Percentiles rank a stretch among this genome's conserved stretches.
Evolutionary conservation across 192 early-diverging fungal genomes (phyloP).

Genomic region (Coemansia sp.): DNA sequence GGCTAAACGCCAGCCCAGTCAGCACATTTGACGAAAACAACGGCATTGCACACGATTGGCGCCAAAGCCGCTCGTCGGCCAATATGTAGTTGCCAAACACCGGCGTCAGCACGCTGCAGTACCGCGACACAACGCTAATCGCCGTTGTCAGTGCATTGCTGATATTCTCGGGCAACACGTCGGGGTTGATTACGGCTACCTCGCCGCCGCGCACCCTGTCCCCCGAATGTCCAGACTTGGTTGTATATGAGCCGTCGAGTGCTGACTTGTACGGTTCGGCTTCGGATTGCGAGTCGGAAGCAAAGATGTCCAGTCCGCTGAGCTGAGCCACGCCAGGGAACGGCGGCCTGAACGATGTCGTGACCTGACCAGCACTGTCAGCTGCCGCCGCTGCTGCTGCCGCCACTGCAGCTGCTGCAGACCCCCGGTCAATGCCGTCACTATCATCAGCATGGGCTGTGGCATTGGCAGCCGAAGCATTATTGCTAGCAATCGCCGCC

Average conservation of each 20-base stretch:
- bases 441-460: not conserved
- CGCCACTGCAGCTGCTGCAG: not conserved
- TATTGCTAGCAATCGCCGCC: conserved; percentile 40
- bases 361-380: not conserved
- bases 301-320: conserved; percentile 43
- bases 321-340: conserved; percentile 49
- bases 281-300: not conserved
- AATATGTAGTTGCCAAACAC: conserved; percentile 44
- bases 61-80: conserved; percentile 50
- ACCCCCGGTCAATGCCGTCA: conserved; percentile 1
- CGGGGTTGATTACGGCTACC: conserved; percentile 14
- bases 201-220: conserved; percentile 5
- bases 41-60: conserved; percentile 38
- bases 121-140: conserved; percentile 37
- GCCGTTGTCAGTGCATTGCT: conserved; percentile 34
- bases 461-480: not conserved
- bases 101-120: conserved; percentile 43
- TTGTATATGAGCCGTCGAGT: not conserved
- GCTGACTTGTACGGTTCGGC: not conserved
- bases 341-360: conserved; percentile 17
- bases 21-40: conserved; percentile 44
- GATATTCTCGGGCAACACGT: conserved; percentile 35
- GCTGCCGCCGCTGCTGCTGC: not conserved
- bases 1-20: conserved; percentile 32
- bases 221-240: not conserved